These are phyloP conservation scores for Rubia occidens DNA, from an alignment of 305 asterid genomes.

Conservation along the genomic window DNA sequence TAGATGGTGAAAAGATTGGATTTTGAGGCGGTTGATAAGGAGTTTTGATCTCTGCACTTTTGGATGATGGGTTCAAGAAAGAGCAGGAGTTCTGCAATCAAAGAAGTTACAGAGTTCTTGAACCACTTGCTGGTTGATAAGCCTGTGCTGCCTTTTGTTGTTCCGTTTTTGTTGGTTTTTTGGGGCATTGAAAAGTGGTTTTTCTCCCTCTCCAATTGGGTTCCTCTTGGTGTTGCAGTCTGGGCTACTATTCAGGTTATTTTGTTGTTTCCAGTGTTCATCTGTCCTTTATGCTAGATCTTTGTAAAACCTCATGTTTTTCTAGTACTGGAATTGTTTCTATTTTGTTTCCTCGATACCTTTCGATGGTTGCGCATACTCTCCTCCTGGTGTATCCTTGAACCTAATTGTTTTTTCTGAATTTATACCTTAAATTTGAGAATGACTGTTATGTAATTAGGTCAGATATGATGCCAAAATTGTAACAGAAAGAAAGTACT, in stretches of 20 bases:
- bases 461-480: background rate
- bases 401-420: background rate
- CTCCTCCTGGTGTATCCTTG: background rate
- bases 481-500: background rate
- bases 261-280: background rate
- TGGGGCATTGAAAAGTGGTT: conserved; percentile 87
- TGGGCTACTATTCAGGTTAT: conserved; percentile 81
- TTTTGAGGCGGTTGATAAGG: background rate
- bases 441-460: conserved; percentile 1
- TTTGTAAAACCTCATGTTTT: background rate
- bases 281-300: conserved; percentile 8
- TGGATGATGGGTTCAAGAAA: conserved; percentile 45
- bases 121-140: conserved; percentile 52
- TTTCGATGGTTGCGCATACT: no score
- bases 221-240: conserved; percentile 66
- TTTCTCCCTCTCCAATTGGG: conserved; percentile 81
- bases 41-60: background rate
- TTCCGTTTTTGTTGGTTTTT: conserved; percentile 51
- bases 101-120: conserved; percentile 41
- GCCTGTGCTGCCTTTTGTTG: conserved; percentile 54
- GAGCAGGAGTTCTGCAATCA: conserved; percentile 40
- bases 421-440: background rate
- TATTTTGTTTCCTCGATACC: no score
- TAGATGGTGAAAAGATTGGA: background rate
- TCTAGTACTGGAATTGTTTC: background rate